Conservation (phyloP, 1,284 basidiomycete species). For the Singerocomus rubriflavus region DNA sequence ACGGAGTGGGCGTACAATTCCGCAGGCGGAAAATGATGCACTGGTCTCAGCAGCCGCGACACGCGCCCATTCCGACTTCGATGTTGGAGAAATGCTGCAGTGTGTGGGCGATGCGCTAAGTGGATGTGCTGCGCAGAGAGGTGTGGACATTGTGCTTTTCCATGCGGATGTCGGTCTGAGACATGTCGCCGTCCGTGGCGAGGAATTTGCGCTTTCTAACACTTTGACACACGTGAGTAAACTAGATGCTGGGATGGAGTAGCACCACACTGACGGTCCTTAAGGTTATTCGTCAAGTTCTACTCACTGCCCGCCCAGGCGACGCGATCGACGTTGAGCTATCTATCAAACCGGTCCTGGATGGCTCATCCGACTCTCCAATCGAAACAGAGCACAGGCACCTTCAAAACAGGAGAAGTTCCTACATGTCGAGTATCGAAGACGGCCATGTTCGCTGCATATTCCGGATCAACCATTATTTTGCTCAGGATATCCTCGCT, state of each 20-base stretch:
- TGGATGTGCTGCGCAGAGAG: slow-evolving; percentile 77
- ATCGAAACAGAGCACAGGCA: slow-evolving; percentile 19
- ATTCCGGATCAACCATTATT: slow-evolving; percentile 52
- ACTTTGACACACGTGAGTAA: slow-evolving; percentile 76
- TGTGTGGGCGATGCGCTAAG: slow-evolving; percentile 81
- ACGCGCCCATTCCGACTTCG: slow-evolving; percentile 44
- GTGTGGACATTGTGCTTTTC: slow-evolving; percentile 85
- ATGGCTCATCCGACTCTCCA: slow-evolving; percentile 26
- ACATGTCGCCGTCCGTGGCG: slow-evolving; percentile 80
- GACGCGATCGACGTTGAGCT: slow-evolving; percentile 90
- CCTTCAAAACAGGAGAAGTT: slow-evolving; percentile 23
- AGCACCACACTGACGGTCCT: slow-evolving; percentile 16
- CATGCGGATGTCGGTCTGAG: slow-evolving; percentile 84
- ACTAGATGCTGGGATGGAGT: slow-evolving; percentile 6
- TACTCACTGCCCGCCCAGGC: slow-evolving; percentile 62
- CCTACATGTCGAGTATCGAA: slow-evolving; percentile 27
- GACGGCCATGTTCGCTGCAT: slow-evolving; percentile 43
- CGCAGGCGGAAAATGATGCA: slow-evolving; percentile 18
- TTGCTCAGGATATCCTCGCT: slow-evolving; percentile 21
- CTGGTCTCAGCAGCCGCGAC: slow-evolving; percentile 20
- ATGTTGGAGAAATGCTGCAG: slow-evolving; percentile 72
- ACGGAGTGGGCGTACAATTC: slow-evolving; percentile 11
- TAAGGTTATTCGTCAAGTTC: slow-evolving; percentile 83
- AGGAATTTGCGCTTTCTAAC: slow-evolving; percentile 81
- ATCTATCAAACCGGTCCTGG: slow-evolving; percentile 43